Evolutionary conservation across 306 rosid species (phyloP).

Genomic region (Neltuma alba): DNA sequence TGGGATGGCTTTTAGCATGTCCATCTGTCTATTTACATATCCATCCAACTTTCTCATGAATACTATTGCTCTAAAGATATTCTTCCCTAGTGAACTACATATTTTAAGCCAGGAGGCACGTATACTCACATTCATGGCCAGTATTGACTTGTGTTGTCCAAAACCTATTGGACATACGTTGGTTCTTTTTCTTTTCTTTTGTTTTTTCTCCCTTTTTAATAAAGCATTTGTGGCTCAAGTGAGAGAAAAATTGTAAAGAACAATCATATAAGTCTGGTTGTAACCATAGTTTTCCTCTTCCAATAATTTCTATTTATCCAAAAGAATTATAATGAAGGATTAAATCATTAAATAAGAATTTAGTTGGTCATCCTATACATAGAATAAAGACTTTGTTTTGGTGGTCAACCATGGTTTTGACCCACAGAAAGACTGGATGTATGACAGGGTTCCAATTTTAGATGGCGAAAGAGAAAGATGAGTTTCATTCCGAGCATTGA

Average conservation of each 20-base stretch:
- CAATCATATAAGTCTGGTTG: not conserved
- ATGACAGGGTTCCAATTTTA: not conserved
- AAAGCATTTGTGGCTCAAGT: not conserved
- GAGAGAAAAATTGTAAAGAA: not conserved
- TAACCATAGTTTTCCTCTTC: not conserved
- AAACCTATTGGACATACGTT: not conserved
- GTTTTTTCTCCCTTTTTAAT: not conserved
- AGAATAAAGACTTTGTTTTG: not conserved
- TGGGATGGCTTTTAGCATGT: constrained; percentile 2
- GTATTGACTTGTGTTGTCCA: not conserved
- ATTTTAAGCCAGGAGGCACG: not conserved
- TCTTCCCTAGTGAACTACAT: not conserved
- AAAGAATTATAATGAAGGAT: not conserved
- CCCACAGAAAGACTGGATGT: not conserved
- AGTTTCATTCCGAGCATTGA: not conserved
- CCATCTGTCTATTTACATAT: not conserved
- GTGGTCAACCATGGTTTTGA: not conserved
- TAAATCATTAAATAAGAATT: constrained; percentile 1
- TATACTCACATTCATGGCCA: not conserved
- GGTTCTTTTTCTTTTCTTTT: not conserved
- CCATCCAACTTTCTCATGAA: constrained; percentile 8
- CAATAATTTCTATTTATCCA: not conserved
- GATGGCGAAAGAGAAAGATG: not conserved
- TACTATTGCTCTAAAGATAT: not conserved
- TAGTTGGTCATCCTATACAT: not conserved